Percentiles rank a stretch among this genome's conserved stretches.
Conservation (phyloP, 345 rosid species). For the Clausena lansium region DNA sequence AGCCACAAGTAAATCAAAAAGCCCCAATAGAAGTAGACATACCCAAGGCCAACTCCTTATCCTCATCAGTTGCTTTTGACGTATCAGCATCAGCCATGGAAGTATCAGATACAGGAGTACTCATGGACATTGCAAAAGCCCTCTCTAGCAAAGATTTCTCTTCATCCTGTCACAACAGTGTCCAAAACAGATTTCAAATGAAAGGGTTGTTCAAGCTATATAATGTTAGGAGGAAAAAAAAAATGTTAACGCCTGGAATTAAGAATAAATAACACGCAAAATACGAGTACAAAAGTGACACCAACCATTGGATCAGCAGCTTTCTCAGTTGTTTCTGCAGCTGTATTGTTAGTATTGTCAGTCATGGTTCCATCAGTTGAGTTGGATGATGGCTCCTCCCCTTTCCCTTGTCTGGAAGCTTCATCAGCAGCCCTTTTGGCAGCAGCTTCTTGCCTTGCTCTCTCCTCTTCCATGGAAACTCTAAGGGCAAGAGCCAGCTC, state of each 20-base stretch:
- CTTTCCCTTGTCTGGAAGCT: slow-evolving; percentile 49
- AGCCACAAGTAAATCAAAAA: not conserved
- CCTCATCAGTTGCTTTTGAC: slow-evolving; percentile 58
- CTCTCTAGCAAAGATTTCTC: slow-evolving; percentile 54
- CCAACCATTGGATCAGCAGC: slow-evolving; percentile 52
- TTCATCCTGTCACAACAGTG: slow-evolving; percentile 42
- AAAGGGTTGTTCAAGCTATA: not conserved
- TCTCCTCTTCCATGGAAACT: slow-evolving; percentile 86
- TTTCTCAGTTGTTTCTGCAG: slow-evolving; percentile 40
- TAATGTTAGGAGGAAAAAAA: not conserved
- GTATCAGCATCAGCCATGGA: slow-evolving; percentile 53
- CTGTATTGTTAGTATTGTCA: slow-evolving; percentile 14
- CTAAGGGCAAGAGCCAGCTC: slow-evolving; percentile 83
- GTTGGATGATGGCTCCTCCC: slow-evolving; percentile 45
- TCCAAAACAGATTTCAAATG: slow-evolving; percentile 7
- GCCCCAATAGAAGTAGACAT: slow-evolving; percentile 10
- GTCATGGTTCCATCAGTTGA: slow-evolving; percentile 46
- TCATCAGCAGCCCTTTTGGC: slow-evolving; percentile 73
- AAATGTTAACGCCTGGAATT: not conserved
- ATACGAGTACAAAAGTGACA: not conserved
- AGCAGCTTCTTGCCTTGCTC: slow-evolving; percentile 90
- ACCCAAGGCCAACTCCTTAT: slow-evolving; percentile 71
- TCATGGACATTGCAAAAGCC: slow-evolving; percentile 68
- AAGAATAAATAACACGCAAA: not conserved
- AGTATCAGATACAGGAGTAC: slow-evolving; percentile 31